Conservation (phyloP, 495 filamentous ascomycete species). For the Clavariopsis aquatica region DNA sequence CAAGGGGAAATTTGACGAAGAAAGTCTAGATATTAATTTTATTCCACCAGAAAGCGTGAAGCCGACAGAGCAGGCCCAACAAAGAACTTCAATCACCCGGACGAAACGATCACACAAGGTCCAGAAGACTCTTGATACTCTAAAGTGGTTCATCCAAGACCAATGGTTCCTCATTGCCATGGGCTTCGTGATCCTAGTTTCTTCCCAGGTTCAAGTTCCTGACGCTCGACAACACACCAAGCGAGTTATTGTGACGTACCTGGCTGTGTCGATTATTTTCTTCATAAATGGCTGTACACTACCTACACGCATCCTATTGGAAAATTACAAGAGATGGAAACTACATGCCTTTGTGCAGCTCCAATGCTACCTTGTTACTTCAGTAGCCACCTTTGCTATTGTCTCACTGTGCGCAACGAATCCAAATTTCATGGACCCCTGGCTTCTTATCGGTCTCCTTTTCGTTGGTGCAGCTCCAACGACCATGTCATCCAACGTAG, state of each 20-base stretch:
- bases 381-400: conserved; percentile 45
- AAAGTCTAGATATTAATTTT: not conserved
- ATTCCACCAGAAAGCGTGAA: not conserved
- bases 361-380: conserved; percentile 48
- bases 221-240: conserved; percentile 42
- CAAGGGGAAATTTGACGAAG: not conserved
- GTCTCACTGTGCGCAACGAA: conserved; percentile 46
- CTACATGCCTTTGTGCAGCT: conserved; percentile 48
- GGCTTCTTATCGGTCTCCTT: conserved; percentile 48
- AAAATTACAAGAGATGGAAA: conserved; percentile 47
- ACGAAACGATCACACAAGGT: not conserved
- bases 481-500: conserved; percentile 48
- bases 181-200: conserved; percentile 43
- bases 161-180: conserved; percentile 44
- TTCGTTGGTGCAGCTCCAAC: conserved; percentile 47
- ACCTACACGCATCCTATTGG: conserved; percentile 42
- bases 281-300: conserved; percentile 50
- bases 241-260: conserved; percentile 44
- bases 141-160: conserved; percentile 33
- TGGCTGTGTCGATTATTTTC: conserved; percentile 48
- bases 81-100: not conserved
- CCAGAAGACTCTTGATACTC: conserved; percentile 5
- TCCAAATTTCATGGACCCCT: conserved; percentile 45
- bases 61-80: not conserved
- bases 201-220: conserved; percentile 49